Evolutionary conservation across 208 protist genomes (phyloP).

Genomic region (Wallacemonas sp.): DNA sequence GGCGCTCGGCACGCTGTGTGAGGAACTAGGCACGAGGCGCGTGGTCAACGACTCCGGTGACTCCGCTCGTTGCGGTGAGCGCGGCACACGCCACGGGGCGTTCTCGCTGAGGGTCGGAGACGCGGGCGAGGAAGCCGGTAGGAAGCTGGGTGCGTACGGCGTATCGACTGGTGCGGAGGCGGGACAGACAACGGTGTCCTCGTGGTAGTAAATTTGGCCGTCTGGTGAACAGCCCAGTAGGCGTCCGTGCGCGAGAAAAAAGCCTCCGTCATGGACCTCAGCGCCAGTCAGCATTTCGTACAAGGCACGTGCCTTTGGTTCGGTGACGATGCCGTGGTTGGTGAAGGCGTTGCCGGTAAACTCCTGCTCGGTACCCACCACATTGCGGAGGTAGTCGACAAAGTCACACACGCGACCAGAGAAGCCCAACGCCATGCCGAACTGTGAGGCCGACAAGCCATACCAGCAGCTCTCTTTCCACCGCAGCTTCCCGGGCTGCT

Average conservation of each 20-base stretch:
- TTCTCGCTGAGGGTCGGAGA: background rate
- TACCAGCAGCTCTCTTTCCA: constrained; percentile 53
- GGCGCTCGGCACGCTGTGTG: background rate
- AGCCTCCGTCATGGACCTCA: constrained; percentile 74
- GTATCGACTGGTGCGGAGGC: no score
- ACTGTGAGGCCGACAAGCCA: constrained; percentile 85
- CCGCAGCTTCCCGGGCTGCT: constrained; percentile 57
- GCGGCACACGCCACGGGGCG: constrained; percentile 1
- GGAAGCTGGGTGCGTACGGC: background rate
- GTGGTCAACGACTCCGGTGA: no score
- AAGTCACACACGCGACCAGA: constrained; percentile 78
- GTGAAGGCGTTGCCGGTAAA: constrained; percentile 83
- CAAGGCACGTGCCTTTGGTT: constrained; percentile 73
- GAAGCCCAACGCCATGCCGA: constrained; percentile 83
- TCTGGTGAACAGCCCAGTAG: constrained; percentile 86
- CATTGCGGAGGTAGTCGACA: constrained; percentile 68
- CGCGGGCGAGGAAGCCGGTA: background rate
- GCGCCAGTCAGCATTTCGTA: constrained; percentile 83
- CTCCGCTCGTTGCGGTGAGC: no score
- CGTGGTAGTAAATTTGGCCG: constrained; percentile 51
- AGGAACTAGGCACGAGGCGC: no score
- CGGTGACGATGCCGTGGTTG: constrained; percentile 74
- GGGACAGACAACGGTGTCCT: background rate
- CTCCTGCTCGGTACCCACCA: constrained; percentile 75
- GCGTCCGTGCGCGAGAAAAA: constrained; percentile 59